Evolutionary conservation across 192 early-diverging fungal genomes (phyloP).

Genomic region (Tieghemiomyces parasiticus): DNA sequence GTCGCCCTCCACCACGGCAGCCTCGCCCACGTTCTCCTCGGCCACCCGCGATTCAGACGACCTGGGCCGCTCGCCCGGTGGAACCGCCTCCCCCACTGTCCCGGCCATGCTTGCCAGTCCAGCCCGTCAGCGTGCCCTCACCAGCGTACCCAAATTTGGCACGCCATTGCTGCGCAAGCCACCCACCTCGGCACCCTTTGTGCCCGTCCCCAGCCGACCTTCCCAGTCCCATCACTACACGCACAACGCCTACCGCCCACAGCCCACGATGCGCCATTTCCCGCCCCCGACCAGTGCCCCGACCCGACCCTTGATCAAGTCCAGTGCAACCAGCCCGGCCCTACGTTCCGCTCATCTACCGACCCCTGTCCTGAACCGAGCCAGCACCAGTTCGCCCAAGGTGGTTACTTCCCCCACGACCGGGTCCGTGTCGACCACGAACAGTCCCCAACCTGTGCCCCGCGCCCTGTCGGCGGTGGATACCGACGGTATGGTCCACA

Average conservation of each 20-base stretch:
- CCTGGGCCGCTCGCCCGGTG: neutral
- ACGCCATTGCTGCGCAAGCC: neutral
- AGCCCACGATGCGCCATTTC: neutral
- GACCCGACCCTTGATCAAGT: too few relatives aligned
- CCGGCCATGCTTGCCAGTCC: neutral
- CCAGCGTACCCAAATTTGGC: neutral
- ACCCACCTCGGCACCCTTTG: neutral
- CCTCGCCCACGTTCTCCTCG: neutral
- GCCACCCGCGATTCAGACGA: neutral
- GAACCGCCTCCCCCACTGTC: neutral
- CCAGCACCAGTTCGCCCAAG: neutral
- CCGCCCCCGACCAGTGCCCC: neutral
- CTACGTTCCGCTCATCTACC: too few relatives aligned
- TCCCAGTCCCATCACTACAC: slow-evolving; percentile 4
- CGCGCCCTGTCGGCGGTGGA: too few relatives aligned
- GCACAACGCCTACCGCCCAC: slow-evolving; percentile 7
- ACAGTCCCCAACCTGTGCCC: too few relatives aligned
- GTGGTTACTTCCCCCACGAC: neutral
- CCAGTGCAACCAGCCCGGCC: too few relatives aligned
- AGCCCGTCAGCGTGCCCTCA: neutral
- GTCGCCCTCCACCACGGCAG: neutral
- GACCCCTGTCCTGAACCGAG: too few relatives aligned
- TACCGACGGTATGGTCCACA: neutral
- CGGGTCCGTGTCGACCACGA: too few relatives aligned
- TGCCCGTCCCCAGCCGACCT: neutral